Conservation (phyloP, 2,329 filamentous ascomycete species). For the Triangularia setosa region DNA sequence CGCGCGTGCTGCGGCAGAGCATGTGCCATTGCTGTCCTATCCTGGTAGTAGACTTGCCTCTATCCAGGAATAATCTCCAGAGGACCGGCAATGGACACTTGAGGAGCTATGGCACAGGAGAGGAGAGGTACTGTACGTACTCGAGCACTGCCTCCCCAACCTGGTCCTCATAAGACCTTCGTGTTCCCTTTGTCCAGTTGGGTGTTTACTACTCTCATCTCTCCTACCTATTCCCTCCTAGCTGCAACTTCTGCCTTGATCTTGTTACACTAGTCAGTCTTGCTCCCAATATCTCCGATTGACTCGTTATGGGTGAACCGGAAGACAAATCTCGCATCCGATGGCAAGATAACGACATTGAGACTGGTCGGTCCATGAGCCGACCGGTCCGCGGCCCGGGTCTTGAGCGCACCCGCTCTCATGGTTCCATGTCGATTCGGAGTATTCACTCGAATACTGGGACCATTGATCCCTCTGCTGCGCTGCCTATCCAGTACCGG, state of each 20-base stretch:
- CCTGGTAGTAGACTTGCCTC: background rate
- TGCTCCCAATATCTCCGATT: background rate
- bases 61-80: background rate
- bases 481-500: conserved; percentile 7
- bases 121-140: background rate
- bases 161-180: background rate
- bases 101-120: background rate
- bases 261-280: background rate
- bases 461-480: conserved; percentile 10
- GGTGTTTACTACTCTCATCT: background rate
- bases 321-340: conserved; percentile 7
- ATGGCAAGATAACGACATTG: conserved; percentile 4
- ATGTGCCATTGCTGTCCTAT: background rate
- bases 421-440: background rate
- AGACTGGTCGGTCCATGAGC: background rate
- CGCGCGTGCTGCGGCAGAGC: background rate
- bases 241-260: background rate
- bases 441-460: background rate
- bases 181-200: background rate
- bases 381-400: background rate
- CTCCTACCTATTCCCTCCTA: background rate
- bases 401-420: background rate
- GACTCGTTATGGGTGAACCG: background rate
- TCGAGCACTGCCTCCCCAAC: background rate
- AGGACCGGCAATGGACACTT: background rate